phyloP scores from a whole-genome alignment of 2,329 filamentous ascomycete species.

The Diaporthe ilicicola region DNA sequence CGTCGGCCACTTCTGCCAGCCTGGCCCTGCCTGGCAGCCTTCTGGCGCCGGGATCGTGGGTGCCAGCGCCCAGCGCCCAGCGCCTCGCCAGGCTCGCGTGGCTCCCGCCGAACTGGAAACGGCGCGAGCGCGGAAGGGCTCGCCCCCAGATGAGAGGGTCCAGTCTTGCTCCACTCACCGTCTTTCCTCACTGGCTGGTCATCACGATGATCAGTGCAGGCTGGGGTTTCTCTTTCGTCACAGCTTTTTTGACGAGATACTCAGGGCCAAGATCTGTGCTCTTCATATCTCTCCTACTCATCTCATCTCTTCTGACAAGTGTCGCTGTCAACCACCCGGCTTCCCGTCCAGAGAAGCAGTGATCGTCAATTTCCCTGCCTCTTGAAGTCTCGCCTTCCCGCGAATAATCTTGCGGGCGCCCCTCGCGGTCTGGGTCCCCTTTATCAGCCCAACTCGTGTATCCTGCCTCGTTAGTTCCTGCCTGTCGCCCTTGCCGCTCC shows the following conservation, averaged over 20 bases:
- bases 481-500: constrained; percentile 24
- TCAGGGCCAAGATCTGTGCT: constrained; percentile 2
- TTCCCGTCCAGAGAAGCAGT: not conserved
- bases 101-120: constrained; percentile 25
- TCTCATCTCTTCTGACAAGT: constrained; percentile 14
- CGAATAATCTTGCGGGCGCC: constrained; percentile 23
- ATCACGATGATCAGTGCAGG: constrained; percentile 24
- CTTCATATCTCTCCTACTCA: not conserved
- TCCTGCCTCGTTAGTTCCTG: constrained; percentile 21
- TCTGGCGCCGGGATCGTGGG: constrained; percentile 20
- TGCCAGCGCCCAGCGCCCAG: constrained; percentile 10
- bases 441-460: not conserved
- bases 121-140: constrained; percentile 22
- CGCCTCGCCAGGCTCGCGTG: no score
- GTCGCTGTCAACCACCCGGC: not conserved
- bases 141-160: constrained; percentile 18
- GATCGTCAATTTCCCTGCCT: constrained; percentile 19
- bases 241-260: constrained; percentile 12
- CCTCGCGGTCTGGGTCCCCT: constrained; percentile 10
- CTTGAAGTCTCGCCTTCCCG: constrained; percentile 5
- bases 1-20: constrained; percentile 23
- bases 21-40: constrained; percentile 21
- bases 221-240: constrained; percentile 25
- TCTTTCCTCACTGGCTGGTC: constrained; percentile 30
- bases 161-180: constrained; percentile 30